These are phyloP conservation scores for Aureobasidium sp. DNA, from an alignment of 2,329 filamentous ascomycete species.

Conservation along the genomic window DNA sequence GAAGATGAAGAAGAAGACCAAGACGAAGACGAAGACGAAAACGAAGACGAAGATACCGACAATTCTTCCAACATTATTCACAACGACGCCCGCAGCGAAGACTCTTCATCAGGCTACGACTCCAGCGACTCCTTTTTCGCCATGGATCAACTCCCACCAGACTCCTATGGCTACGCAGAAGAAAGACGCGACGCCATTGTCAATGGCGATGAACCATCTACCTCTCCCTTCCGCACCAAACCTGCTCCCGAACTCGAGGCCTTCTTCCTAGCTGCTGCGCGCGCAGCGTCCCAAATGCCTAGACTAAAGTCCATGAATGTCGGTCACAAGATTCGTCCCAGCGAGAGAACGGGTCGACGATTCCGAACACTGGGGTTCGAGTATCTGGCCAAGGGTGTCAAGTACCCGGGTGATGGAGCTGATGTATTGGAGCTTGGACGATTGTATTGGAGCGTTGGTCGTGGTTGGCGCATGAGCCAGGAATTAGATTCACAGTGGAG, in stretches of 20 bases:
- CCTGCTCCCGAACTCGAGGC: not conserved
- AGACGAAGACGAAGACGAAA: not conserved
- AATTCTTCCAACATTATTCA: not conserved
- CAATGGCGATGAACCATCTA: not conserved
- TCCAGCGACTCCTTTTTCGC: not conserved
- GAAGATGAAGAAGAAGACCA: constrained; percentile 4
- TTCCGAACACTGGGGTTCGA: not conserved
- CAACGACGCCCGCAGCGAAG: not conserved
- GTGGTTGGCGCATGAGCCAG: not conserved
- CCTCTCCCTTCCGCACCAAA: not conserved
- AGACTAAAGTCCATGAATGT: not conserved
- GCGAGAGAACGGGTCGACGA: not conserved
- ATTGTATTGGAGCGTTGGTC: not conserved
- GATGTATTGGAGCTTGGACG: not conserved
- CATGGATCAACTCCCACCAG: not conserved
- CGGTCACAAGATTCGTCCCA: not conserved
- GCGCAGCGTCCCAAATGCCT: not conserved
- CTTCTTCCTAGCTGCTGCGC: not conserved
- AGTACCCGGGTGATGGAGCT: not conserved
- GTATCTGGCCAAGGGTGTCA: not conserved
- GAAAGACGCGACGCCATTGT: not conserved
- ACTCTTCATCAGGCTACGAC: not conserved
- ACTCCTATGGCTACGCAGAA: not conserved
- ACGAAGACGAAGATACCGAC: not conserved
- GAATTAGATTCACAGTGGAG: not conserved